A percentile compares a stretch with the other conserved stretches of the same genome.
These are phyloP conservation scores for Onygena corvina DNA, from an alignment of 2,329 filamentous ascomycete species.

Conservation along the genomic window DNA sequence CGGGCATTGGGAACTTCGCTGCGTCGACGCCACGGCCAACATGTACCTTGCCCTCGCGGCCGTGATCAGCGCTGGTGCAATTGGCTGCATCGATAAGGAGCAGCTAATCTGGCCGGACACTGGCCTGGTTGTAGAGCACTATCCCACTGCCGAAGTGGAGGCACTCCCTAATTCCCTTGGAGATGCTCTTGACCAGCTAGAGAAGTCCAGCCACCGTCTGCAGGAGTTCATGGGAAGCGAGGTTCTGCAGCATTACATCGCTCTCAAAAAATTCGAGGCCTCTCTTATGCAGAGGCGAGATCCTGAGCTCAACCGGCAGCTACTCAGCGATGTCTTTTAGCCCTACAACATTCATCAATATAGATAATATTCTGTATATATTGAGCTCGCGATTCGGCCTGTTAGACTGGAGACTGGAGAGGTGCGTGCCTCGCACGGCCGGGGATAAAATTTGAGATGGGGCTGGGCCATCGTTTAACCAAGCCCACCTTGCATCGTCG, in stretches of 20 bases:
- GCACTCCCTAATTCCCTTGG: neutral
- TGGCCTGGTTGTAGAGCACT: neutral
- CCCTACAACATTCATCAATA: neutral
- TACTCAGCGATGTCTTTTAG: neutral
- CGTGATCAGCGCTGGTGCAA: slow-evolving; percentile 5
- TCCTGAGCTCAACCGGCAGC: neutral
- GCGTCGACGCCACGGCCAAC: slow-evolving; percentile 18
- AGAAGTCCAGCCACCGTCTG: neutral
- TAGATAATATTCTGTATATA: too few relatives aligned
- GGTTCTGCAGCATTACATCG: neutral
- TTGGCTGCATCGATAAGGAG: neutral
- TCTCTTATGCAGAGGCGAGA: neutral
- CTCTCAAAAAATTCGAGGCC: neutral
- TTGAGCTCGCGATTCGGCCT: too few relatives aligned
- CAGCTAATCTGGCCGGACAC: neutral
- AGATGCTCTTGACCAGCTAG: neutral
- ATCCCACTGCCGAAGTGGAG: neutral
- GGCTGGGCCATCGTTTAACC: too few relatives aligned
- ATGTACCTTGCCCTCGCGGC: slow-evolving; percentile 18
- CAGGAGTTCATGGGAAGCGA: neutral
- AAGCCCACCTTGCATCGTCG: too few relatives aligned
- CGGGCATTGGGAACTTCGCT: slow-evolving; percentile 19
- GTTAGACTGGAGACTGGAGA: too few relatives aligned
- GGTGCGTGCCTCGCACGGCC: too few relatives aligned
- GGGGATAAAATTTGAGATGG: too few relatives aligned